A percentile compares a stretch with the other conserved stretches of the same genome.
These are phyloP conservation scores for Yarrowia hollandica DNA, from an alignment of 805 yeast genomes.

Conservation along the genomic window DNA sequence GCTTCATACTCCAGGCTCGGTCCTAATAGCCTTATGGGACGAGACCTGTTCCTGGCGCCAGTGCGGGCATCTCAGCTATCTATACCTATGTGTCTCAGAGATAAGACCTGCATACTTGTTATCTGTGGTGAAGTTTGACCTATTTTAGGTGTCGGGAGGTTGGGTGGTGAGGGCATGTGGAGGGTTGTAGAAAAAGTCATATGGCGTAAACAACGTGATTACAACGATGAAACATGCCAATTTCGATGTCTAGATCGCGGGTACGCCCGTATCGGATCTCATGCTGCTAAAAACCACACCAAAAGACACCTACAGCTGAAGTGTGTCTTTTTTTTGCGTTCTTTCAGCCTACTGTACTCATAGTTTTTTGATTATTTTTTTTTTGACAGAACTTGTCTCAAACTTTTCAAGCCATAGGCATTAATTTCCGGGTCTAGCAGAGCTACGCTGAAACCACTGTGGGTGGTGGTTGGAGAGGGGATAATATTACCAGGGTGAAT, in stretches of 20 bases:
- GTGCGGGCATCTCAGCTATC: constrained; percentile 8
- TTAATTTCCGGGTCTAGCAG: constrained; percentile 8
- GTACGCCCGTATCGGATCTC: no score
- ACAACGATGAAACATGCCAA: no score
- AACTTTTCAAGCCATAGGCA: constrained; percentile 6
- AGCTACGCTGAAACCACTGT: not conserved
- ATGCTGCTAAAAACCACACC: no score
- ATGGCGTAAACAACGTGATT: no score
- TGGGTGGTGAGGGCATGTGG: no score
- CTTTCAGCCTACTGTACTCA: no score
- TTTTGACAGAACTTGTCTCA: constrained; percentile 1
- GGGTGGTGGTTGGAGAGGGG: no score
- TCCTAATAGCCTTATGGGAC: not conserved
- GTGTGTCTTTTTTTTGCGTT: no score
- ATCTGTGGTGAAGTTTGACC: not conserved
- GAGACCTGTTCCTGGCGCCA: not conserved
- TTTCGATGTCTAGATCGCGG: no score
- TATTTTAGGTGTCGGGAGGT: constrained; percentile 2
- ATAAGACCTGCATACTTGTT: constrained; percentile 19
- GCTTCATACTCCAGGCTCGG: not conserved
- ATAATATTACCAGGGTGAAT: no score
- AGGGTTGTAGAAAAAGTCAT: no score
- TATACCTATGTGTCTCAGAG: not conserved
- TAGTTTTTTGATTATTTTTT: not conserved
- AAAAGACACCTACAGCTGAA: no score